Evolutionary conservation across 345 rosid species (phyloP), one percentile per base, ranked within the genome.

Genomic region (Citrus unshiu): DNA sequence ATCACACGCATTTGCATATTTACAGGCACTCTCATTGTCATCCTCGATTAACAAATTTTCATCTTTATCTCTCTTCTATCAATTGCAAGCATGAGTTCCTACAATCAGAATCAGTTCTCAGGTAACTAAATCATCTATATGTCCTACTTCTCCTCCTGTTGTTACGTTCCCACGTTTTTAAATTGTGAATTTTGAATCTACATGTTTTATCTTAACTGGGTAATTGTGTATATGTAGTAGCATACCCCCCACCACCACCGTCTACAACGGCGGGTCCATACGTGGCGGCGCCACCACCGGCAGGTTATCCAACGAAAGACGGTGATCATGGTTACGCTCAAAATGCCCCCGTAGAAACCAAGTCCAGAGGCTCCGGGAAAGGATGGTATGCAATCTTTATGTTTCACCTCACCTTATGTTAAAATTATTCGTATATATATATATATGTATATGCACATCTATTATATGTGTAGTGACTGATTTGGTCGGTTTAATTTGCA

Each of bases 241-340:
- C 81, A 9, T 78, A 80, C 80, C 85, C 86, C 8, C 80, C 87
- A 30, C 79, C 86, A 12, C 78, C 87, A 30, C 79, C 80, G 1
- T 43, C 81, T 0, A 32, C 76, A 1, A 73, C 40, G 7, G 75
- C 43, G 7, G 79, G 68, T 4, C 34, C 85, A 5, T 80, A 29
- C 30, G 30, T 2, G 3, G 82, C 69, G 9, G 85, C 95, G 1
- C 89, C 87, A 10, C 90, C 93, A 2, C 88, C 86, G 6, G 87
- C 85, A 7, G 92, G 93, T 43, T 88, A 88, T 73, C 92, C 95
- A 18, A 87, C 85, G 2, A 85, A 78, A 63, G 94, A 92, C 25
- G 25, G 25, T 24, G 25, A 24, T 24, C 25, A 24, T 24, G 25
- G 25, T 24, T 24, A 24, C 25, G 25, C 25, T 24, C 25, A 24